These are phyloP conservation scores for Aspergillus proliferans DNA, from an alignment of 2,329 filamentous ascomycete species.

Conservation along the genomic window DNA sequence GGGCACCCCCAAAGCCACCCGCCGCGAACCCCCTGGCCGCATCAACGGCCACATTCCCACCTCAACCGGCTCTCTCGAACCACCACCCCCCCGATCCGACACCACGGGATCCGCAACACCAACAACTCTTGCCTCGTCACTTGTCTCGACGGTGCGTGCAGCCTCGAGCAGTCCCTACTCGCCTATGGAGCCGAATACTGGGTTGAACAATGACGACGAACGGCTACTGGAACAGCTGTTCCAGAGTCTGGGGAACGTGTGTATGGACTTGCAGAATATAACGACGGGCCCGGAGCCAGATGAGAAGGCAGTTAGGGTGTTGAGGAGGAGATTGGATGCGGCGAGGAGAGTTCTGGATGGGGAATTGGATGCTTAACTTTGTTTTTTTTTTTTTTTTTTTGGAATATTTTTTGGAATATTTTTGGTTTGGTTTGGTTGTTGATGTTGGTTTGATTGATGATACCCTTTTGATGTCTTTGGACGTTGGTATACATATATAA, in stretches of 20 bases:
- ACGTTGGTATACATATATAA: too few species aligned
- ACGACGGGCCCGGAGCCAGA: constrained; percentile 49
- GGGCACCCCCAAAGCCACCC: constrained; percentile 20
- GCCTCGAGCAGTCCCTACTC: constrained; percentile 22
- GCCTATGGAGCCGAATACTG: constrained; percentile 11
- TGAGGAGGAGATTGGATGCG: constrained; percentile 66
- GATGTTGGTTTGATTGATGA: neutral
- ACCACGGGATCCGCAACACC: constrained; percentile 25
- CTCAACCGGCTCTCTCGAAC: constrained; percentile 11
- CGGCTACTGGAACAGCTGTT: constrained; percentile 52
- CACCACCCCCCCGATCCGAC: constrained; percentile 23
- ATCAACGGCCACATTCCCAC: neutral
- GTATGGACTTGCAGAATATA: constrained; percentile 43
- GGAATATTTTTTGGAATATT: constrained; percentile 1
- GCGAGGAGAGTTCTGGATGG: constrained; percentile 70
- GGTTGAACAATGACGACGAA: constrained; percentile 49
- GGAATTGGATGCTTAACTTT: constrained; percentile 39
- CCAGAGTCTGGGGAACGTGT: constrained; percentile 45
- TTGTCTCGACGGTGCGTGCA: constrained; percentile 34
- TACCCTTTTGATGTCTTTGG: too few species aligned
- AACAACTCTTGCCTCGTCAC: constrained; percentile 26
- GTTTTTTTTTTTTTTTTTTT: neutral
- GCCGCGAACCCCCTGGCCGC: constrained; percentile 5
- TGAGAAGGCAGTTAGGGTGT: constrained; percentile 53
- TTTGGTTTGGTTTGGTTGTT: neutral